phyloP scores from a whole-genome alignment of 768 basidiomycete genomes.

The Tricholoma sp. region DNA sequence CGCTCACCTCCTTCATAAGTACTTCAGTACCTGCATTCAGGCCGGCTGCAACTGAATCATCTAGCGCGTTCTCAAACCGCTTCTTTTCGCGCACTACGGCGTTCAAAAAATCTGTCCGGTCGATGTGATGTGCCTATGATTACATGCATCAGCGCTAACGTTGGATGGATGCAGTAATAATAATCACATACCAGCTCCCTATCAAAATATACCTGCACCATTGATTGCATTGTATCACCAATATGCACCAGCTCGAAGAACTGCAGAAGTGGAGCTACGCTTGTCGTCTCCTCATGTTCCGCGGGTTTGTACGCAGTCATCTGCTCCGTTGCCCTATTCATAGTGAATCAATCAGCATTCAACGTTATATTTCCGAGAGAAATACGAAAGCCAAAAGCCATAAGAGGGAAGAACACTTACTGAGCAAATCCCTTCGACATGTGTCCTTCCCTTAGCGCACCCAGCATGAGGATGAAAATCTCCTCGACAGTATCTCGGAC shows the following conservation, averaged over 20 bases:
- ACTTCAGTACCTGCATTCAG: conserved; percentile 95
- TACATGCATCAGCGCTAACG: not conserved
- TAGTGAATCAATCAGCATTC: not conserved
- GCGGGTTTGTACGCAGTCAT: conserved; percentile 90
- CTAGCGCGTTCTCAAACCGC: conserved; percentile 85
- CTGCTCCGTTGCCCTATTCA: conserved; percentile 72
- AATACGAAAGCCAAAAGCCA: too few relatives aligned
- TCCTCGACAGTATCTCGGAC: conserved; percentile 95
- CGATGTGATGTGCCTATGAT: conserved; percentile 75
- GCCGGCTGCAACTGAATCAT: conserved; percentile 91
- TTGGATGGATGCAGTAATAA: conserved; percentile 1
- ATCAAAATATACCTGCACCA: conserved; percentile 98
- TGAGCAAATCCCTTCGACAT: conserved; percentile 72
- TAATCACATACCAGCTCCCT: conserved; percentile 72
- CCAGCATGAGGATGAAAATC: conserved; percentile 80
- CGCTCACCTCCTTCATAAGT: conserved; percentile 87
- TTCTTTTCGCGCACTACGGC: conserved; percentile 95
- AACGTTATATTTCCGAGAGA: too few relatives aligned
- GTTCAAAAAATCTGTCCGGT: conserved; percentile 91
- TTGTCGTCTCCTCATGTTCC: conserved; percentile 74
- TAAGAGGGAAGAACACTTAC: conserved; percentile 35
- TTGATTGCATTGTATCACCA: conserved; percentile 95
- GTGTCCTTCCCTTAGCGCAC: conserved; percentile 74
- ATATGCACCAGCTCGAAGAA: conserved; percentile 98
- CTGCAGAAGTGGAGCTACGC: conserved; percentile 89